phyloP scores from a whole-genome alignment of 305 asterid genomes.

The Fraxinus angustifolia region DNA sequence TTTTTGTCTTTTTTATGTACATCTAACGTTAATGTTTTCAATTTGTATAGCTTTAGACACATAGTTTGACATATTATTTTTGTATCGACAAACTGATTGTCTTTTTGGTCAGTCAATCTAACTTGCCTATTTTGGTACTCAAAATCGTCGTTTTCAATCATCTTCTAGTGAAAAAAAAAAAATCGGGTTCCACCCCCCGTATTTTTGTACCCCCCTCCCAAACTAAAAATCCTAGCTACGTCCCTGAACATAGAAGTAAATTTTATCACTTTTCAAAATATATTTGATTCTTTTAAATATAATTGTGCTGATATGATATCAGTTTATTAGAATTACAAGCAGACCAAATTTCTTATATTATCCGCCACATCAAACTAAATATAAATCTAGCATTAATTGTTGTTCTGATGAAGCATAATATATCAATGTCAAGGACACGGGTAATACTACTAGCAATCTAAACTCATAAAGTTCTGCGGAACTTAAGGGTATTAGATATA shows the following conservation, averaged over 20 bases:
- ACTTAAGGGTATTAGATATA: conserved; percentile 3
- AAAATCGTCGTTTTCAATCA: no score
- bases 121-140: no score
- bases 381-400: neutral
- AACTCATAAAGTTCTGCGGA: conserved; percentile 9
- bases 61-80: no score
- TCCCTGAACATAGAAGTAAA: neutral
- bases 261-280: neutral
- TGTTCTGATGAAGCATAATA: neutral
- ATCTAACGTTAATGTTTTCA: no score
- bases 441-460: neutral
- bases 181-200: no score
- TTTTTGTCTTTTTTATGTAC: no score
- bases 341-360: neutral
- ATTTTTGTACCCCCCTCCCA: no score
- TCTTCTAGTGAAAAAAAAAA: no score
- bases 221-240: no score
- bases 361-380: neutral
- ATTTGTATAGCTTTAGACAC: no score
- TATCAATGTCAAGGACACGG: neutral
- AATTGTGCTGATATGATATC: neutral
- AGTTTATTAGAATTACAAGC: neutral
- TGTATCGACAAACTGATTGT: no score
- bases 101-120: no score
- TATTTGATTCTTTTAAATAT: neutral